phyloP scores from a whole-genome alignment of 2,329 filamentous ascomycete species.

The Botrytis galanthina region DNA sequence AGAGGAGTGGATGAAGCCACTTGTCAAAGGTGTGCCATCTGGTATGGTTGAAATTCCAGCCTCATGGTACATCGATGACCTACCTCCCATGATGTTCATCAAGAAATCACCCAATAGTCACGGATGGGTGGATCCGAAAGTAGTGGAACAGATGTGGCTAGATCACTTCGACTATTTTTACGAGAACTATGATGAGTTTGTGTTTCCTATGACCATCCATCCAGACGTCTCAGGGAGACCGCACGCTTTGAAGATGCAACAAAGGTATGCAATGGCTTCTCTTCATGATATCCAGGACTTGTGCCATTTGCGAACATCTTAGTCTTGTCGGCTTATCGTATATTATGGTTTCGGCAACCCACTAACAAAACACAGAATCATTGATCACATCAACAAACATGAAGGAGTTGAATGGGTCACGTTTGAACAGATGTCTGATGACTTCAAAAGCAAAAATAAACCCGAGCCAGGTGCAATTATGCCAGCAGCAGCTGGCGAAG shows the following conservation, averaged over 20 bases:
- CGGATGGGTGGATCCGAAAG: constrained; percentile 52
- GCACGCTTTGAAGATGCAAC: constrained; percentile 71
- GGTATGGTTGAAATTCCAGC: constrained; percentile 66
- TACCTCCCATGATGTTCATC: constrained; percentile 71
- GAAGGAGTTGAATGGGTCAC: constrained; percentile 64
- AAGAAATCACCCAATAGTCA: constrained; percentile 64
- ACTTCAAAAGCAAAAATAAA: constrained; percentile 66
- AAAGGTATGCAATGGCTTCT: constrained; percentile 56
- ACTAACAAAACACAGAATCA: constrained; percentile 48
- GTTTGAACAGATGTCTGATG: constrained; percentile 69
- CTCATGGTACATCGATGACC: constrained; percentile 59
- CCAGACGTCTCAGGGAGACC: constrained; percentile 71
- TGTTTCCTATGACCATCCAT: constrained; percentile 76
- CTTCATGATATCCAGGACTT: constrained; percentile 44
- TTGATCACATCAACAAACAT: constrained; percentile 65
- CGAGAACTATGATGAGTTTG: constrained; percentile 71
- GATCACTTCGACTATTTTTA: constrained; percentile 74
- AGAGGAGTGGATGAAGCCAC: constrained; percentile 64
- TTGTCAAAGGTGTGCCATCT: constrained; percentile 57
- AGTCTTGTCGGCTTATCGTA: not conserved
- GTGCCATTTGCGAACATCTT: constrained; percentile 59
- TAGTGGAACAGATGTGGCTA: constrained; percentile 43
- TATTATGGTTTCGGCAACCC: not conserved
- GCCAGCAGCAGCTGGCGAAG: constrained; percentile 54
- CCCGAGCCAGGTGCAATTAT: constrained; percentile 58